Evolutionary conservation across 495 filamentous ascomycete genomes (phyloP).

Genomic region (Annulohypoxylon bovei): DNA sequence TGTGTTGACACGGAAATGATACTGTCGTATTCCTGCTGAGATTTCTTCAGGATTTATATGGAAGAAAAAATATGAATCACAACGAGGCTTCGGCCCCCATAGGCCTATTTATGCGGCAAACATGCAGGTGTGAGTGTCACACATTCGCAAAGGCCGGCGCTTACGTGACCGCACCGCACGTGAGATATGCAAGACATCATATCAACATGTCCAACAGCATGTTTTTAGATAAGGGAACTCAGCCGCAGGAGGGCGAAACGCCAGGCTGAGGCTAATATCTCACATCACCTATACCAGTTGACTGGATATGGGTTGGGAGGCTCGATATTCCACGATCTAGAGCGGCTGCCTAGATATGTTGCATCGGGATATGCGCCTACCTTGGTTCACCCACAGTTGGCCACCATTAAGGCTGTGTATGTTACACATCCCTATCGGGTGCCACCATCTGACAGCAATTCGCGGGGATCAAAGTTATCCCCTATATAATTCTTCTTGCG

Average conservation of each 20-base stretch:
- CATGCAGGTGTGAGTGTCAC: background rate
- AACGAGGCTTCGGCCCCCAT: background rate
- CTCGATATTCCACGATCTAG: background rate
- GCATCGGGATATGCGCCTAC: background rate
- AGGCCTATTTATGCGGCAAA: background rate
- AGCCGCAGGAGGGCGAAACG: conserved; percentile 30
- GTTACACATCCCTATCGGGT: background rate
- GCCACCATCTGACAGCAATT: background rate
- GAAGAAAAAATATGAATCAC: background rate
- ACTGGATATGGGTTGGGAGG: background rate
- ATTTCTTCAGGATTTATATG: background rate
- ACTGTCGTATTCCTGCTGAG: background rate
- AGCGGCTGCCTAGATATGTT: conserved; percentile 4
- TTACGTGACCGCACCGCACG: conserved; percentile 7
- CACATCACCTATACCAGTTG: background rate
- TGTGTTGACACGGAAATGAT: background rate
- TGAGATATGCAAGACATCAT: background rate
- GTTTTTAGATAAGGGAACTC: background rate
- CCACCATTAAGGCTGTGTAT: conserved; percentile 9
- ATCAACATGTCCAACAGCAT: background rate
- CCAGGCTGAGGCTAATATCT: background rate
- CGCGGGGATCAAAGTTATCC: background rate
- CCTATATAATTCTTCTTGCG: background rate
- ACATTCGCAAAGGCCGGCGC: background rate
- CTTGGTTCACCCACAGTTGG: background rate